phyloP scores from a whole-genome alignment of 2,329 filamentous ascomycete genomes.

The Cladosporium austrohemisphaericum region DNA sequence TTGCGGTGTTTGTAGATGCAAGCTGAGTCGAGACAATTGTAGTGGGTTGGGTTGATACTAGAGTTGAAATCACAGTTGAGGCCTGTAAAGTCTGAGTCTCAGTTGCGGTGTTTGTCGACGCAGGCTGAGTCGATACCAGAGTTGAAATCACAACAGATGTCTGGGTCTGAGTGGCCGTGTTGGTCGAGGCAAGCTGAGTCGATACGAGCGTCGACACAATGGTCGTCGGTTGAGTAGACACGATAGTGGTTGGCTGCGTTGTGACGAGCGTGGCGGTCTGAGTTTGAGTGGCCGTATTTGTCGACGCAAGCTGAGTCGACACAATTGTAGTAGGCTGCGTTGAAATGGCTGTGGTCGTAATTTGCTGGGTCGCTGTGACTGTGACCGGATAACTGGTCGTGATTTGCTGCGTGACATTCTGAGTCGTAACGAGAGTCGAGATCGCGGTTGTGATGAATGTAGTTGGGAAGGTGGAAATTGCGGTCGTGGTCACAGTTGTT shows the following conservation, averaged over 20 bases:
- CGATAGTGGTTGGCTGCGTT: background rate
- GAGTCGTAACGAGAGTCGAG: background rate
- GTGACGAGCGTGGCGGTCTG: no score
- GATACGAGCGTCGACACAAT: background rate
- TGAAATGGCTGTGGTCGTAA: background rate
- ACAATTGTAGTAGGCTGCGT: background rate
- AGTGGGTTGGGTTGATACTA: background rate
- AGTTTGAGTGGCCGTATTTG: background rate
- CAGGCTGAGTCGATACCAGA: background rate
- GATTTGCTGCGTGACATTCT: background rate
- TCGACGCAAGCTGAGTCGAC: conserved; percentile 5
- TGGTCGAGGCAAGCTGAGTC: background rate
- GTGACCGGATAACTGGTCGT: conserved; percentile 10
- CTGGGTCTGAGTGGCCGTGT: background rate
- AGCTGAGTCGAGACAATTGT: conserved; percentile 1
- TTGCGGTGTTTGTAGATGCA: background rate
- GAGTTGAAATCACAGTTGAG: background rate
- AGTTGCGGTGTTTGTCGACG: background rate
- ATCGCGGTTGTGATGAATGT: conserved; percentile 1
- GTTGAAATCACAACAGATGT: background rate
- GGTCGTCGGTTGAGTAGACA: no score
- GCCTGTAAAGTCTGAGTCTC: background rate
- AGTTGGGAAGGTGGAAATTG: background rate
- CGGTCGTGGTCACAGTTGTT: conserved; percentile 2
- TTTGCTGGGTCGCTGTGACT: background rate